Evolutionary conservation across 768 basidiomycete genomes (phyloP).

Genomic region (Amanita muscaria): DNA sequence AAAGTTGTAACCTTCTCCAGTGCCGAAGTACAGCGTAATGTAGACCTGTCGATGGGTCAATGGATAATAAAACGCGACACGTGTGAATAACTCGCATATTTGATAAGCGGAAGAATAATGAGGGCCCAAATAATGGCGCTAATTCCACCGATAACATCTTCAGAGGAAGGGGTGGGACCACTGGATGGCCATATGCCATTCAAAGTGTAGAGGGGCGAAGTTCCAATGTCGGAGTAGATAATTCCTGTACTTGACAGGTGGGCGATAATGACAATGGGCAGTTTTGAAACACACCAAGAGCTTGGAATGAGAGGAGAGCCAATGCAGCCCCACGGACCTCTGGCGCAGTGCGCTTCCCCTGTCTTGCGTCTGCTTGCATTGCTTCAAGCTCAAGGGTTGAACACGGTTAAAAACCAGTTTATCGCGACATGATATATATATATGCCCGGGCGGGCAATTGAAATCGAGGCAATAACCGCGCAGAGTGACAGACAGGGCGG

Average conservation of each 20-base stretch:
- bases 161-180: constrained; percentile 38
- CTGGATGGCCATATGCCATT: constrained; percentile 53
- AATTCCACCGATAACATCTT: constrained; percentile 59
- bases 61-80: constrained; percentile 29
- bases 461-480: no score
- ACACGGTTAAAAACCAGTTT: no score
- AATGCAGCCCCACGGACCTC: constrained; percentile 8
- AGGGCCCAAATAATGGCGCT: constrained; percentile 60
- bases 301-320: constrained; percentile 26
- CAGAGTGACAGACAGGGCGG: no score
- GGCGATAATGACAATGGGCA: neutral
- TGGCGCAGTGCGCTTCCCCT: neutral
- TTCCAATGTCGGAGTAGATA: constrained; percentile 45
- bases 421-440: no score
- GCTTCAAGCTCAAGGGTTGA: no score
- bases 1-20: neutral
- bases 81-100: constrained; percentile 41
- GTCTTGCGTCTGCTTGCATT: neutral
- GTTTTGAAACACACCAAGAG: constrained; percentile 16
- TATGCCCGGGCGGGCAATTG: no score
- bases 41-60: constrained; percentile 13
- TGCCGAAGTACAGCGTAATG: constrained; percentile 1
- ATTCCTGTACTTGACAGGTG: constrained; percentile 24
- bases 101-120: constrained; percentile 50
- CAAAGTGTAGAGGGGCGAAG: constrained; percentile 54